Conservation (phyloP, 179 eudicot species). For the Sideroxylon spinosum region DNA sequence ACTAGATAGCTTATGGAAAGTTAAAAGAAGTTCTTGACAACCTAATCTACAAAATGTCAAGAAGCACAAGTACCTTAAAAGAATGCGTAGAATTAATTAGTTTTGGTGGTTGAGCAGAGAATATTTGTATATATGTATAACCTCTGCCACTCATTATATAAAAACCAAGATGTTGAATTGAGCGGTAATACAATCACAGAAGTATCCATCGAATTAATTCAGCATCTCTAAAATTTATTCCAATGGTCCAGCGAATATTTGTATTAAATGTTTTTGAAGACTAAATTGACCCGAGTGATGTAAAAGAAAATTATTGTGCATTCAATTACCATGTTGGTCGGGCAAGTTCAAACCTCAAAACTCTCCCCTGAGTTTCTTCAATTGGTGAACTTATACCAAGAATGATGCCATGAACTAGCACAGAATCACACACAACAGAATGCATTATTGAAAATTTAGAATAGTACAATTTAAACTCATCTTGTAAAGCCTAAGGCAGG, state of each 20-base stretch:
- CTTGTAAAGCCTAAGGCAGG: background rate
- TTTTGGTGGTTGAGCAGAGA: background rate
- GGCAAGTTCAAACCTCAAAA: too few species aligned
- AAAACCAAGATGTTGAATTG: background rate
- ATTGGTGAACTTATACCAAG: background rate
- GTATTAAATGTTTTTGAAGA: background rate
- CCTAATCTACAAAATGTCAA: background rate
- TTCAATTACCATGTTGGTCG: too few species aligned
- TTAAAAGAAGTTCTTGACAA: background rate
- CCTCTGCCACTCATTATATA: background rate
- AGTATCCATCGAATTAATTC: background rate
- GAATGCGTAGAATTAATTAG: background rate
- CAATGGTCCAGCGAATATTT: background rate
- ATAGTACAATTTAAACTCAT: background rate
- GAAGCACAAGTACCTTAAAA: background rate
- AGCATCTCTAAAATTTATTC: background rate
- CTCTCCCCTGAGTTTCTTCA: too few species aligned
- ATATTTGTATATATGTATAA: background rate
- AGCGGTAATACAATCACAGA: background rate
- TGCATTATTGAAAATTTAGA: background rate
- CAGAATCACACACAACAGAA: background rate
- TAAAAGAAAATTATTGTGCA: background rate
- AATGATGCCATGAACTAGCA: slow-evolving; percentile 2
- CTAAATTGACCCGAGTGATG: background rate
- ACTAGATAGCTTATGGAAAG: background rate